Percentiles rank a stretch among this genome's conserved stretches.
phyloP scores from a whole-genome alignment of 1,139 yeast genomes.

The Scheffersomyces parashehatae region DNA sequence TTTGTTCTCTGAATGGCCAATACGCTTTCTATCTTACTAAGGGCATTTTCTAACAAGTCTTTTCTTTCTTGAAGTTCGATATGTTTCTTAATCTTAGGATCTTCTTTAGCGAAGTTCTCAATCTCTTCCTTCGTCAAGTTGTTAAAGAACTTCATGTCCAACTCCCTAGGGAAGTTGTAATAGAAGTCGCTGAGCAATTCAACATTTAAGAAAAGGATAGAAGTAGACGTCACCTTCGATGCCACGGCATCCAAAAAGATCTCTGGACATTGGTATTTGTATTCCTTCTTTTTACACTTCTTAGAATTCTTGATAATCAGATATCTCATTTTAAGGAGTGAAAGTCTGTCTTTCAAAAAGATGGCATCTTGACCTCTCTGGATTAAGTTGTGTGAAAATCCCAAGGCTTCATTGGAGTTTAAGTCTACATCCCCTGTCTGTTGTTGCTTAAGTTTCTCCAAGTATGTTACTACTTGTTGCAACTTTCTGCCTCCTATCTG shows the following conservation, averaged over 20 bases:
- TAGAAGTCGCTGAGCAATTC: conserved; percentile 93
- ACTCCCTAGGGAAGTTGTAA: conserved; percentile 92
- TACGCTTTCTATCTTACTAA: conserved; percentile 84
- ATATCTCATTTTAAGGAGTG: conserved; percentile 71
- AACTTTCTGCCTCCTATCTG: conserved; percentile 82
- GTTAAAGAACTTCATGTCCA: conserved; percentile 72
- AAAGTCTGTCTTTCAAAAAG: conserved; percentile 77
- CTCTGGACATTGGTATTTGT: conserved; percentile 92
- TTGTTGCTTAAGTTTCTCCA: conserved; percentile 51
- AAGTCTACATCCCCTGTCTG: conserved; percentile 46
- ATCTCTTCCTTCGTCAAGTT: conserved; percentile 72
- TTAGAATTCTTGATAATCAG: conserved; percentile 72
- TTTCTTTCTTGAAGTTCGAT: conserved; percentile 92
- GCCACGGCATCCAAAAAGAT: conserved; percentile 90
- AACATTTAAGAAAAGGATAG: conserved; percentile 88
- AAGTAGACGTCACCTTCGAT: conserved; percentile 87
- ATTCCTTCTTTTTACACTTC: conserved; percentile 72
- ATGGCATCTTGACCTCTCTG: conserved; percentile 81
- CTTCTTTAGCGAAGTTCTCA: conserved; percentile 91
- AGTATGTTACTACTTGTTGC: conserved; percentile 75
- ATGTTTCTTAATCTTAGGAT: conserved; percentile 85
- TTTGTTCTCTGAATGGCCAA: conserved; percentile 65
- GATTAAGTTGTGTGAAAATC: conserved; percentile 71
- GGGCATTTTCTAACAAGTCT: conserved; percentile 80
- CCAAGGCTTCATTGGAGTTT: conserved; percentile 63